These are phyloP conservation scores for Pseudogymnoascus sp. DNA, from an alignment of 2,329 filamentous ascomycete species.

Conservation along the genomic window DNA sequence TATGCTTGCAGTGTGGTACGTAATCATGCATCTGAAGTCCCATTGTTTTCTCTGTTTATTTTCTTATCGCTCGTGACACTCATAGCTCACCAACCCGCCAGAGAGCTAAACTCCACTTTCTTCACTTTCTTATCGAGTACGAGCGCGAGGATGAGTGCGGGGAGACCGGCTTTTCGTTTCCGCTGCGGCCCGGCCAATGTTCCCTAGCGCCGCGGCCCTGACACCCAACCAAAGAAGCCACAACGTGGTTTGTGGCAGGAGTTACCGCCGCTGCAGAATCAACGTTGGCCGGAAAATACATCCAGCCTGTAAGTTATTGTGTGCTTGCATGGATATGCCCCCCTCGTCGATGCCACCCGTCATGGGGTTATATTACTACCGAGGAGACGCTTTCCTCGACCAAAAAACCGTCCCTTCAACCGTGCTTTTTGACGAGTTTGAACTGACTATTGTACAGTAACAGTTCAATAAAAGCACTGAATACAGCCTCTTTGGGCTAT, in stretches of 20 bases:
- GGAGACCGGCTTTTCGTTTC: neutral
- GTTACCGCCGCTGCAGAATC: neutral
- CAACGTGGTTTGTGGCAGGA: neutral
- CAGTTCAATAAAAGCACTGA: neutral
- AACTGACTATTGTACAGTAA: neutral
- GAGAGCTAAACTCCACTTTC: neutral
- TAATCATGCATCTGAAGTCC: neutral
- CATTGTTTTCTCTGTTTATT: neutral
- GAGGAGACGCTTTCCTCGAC: neutral
- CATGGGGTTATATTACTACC: neutral
- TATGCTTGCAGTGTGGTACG: neutral
- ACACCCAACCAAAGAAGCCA: conserved; percentile 1
- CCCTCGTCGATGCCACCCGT: neutral
- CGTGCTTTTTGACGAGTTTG: neutral
- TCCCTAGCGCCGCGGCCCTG: neutral
- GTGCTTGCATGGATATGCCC: neutral
- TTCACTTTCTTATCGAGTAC: neutral
- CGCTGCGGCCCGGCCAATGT: neutral
- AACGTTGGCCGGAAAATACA: neutral
- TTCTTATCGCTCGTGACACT: conserved; percentile 1
- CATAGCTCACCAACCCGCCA: neutral
- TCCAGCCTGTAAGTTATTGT: neutral
- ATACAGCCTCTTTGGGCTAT: neutral
- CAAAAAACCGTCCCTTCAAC: neutral
- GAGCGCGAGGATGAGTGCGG: neutral